phyloP scores from a whole-genome alignment of 495 filamentous ascomycete genomes.

The Penicillium robsamsonii region DNA sequence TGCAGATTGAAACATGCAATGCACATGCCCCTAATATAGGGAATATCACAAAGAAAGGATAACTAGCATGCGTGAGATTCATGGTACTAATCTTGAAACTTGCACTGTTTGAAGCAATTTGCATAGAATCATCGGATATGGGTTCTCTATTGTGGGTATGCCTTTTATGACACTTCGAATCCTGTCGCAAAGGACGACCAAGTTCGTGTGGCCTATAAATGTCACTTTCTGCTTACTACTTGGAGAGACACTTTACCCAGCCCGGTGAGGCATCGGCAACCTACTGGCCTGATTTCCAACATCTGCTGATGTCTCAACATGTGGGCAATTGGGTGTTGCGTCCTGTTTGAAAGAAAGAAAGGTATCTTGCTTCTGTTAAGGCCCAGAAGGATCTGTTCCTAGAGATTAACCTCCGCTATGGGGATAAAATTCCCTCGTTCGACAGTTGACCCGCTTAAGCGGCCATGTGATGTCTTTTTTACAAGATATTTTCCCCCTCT shows the following conservation, averaged over 20 bases:
- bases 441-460: too few species aligned
- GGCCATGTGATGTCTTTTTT: too few species aligned
- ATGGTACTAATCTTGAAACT: neutral
- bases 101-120: neutral
- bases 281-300: neutral
- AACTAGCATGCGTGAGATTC: neutral
- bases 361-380: neutral
- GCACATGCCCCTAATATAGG: neutral
- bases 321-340: too few species aligned
- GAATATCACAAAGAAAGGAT: neutral
- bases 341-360: neutral
- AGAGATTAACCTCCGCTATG: neutral
- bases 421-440: neutral
- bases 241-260: neutral
- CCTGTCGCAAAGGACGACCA: neutral
- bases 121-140: neutral
- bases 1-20: neutral
- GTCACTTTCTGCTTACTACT: neutral
- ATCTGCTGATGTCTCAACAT: neutral
- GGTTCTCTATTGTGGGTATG: neutral
- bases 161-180: neutral
- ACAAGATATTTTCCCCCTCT: too few species aligned
- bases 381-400: neutral
- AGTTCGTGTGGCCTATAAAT: neutral
- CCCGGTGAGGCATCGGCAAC: neutral